These are phyloP conservation scores for Capsella rubella DNA, from an alignment of 441 rosid species.

Conservation along the genomic window DNA sequence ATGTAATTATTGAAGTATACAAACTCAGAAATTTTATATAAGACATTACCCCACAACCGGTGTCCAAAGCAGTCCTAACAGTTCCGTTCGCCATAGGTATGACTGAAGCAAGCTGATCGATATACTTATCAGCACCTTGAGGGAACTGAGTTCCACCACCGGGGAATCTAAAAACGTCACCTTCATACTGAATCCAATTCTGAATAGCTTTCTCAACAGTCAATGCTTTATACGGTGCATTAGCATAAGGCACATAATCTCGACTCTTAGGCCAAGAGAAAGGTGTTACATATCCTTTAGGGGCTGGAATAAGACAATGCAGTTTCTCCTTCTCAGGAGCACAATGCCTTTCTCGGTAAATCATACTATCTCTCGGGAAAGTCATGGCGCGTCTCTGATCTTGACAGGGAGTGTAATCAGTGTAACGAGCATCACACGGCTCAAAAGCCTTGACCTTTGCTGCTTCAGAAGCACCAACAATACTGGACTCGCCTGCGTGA, in stretches of 20 bases:
- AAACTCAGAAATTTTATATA: neutral
- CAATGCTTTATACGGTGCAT: constrained; percentile 96
- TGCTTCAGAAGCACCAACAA: constrained; percentile 52
- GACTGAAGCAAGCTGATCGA: constrained; percentile 89
- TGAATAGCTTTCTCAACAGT: constrained; percentile 99
- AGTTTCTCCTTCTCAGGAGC: constrained; percentile 72
- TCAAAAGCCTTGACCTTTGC: constrained; percentile 62
- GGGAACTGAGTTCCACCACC: constrained; percentile 99
- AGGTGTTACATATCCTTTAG: constrained; percentile 93
- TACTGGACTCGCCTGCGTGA: constrained; percentile 69
- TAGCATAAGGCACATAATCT: constrained; percentile 94
- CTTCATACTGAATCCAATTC: constrained; percentile 98
- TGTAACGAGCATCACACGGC: constrained; percentile 68
- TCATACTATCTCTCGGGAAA: constrained; percentile 92
- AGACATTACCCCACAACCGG: constrained; percentile 95
- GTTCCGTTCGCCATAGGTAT: constrained; percentile 89
- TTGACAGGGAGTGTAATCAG: constrained; percentile 96
- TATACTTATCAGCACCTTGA: constrained; percentile 96
- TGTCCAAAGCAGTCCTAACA: constrained; percentile 95
- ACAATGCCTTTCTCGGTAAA: constrained; percentile 92
- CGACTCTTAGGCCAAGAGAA: constrained; percentile 99
- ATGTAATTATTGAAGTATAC: neutral
- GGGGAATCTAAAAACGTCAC: constrained; percentile 91
- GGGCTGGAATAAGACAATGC: constrained; percentile 87
- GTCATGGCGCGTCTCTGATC: constrained; percentile 97